Percentiles rank a stretch among this genome's conserved stretches.
Conservation (phyloP, 177 flowering plant species). For the Vitis hybrid region DNA sequence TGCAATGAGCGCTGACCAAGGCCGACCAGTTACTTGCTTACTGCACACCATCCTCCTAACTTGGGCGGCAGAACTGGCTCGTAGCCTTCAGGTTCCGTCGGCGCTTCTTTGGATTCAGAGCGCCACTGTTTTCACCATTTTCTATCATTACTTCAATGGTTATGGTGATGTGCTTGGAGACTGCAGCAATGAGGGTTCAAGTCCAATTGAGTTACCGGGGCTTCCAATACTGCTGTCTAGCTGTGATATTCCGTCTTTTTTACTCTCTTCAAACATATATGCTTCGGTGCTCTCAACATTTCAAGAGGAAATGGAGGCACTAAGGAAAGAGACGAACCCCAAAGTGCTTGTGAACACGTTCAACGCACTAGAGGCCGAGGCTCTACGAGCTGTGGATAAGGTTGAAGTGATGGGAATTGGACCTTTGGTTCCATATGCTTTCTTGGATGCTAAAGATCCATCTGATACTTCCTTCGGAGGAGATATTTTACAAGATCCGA, state of each 20-base stretch:
- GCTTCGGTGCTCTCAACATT: conserved; percentile 8
- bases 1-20: background rate
- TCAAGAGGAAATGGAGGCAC: conserved; percentile 29
- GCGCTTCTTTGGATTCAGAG: conserved; percentile 51
- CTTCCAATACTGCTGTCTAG: conserved; percentile 25
- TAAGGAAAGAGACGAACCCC: conserved; percentile 22
- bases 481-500: conserved; percentile 24
- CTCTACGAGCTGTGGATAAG: conserved; percentile 27
- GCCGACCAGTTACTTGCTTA: conserved; percentile 32
- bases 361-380: conserved; percentile 46
- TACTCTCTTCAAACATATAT: conserved; percentile 19
- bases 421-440: conserved; percentile 54
- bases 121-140: conserved; percentile 41
- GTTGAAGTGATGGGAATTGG: conserved; percentile 42
- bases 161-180: conserved; percentile 14
- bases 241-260: too few species aligned
- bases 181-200: conserved; percentile 5
- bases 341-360: conserved; percentile 53
- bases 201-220: conserved; percentile 34
- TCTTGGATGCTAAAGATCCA: conserved; percentile 31
- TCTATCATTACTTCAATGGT: conserved; percentile 45
- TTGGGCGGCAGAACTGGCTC: conserved; percentile 47
- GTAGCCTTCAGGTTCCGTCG: conserved; percentile 33
- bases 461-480: conserved; percentile 33
- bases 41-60: conserved; percentile 34